Evolutionary conservation across 768 basidiomycete species (phyloP).

Genomic region (Xerocomellus dryophilus): DNA sequence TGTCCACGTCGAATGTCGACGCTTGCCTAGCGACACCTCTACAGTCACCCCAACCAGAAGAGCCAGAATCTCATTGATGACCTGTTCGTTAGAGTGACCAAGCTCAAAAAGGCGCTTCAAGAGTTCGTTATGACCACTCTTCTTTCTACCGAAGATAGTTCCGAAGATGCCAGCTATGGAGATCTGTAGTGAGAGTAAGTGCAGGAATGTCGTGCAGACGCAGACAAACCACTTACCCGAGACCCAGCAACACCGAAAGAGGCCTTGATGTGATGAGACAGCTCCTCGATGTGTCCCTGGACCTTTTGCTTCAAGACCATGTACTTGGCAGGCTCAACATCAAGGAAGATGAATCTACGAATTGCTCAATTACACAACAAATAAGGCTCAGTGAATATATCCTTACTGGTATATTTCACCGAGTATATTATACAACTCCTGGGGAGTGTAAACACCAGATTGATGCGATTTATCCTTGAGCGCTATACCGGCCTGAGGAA

Average conservation of each 20-base stretch:
- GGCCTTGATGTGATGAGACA: constrained; percentile 56
- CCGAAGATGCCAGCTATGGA: constrained; percentile 42
- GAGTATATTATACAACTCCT: constrained; percentile 60
- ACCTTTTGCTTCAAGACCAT: constrained; percentile 54
- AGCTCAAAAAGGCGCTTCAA: constrained; percentile 55
- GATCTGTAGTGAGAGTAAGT: constrained; percentile 18
- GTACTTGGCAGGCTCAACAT: constrained; percentile 57
- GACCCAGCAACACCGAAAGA: constrained; percentile 42
- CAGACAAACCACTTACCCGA: constrained; percentile 35
- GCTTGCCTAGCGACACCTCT: constrained; percentile 65
- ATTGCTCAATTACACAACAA: background rate
- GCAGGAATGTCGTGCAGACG: background rate
- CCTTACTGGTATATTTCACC: constrained; percentile 66
- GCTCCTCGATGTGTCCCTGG: constrained; percentile 48
- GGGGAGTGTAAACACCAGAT: constrained; percentile 59
- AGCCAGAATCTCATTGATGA: constrained; percentile 69
- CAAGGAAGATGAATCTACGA: constrained; percentile 70
- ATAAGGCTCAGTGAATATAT: background rate
- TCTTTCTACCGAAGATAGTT: constrained; percentile 48
- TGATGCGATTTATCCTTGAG: constrained; percentile 55
- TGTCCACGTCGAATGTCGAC: background rate
- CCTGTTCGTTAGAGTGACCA: constrained; percentile 54
- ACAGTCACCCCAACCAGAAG: constrained; percentile 64
- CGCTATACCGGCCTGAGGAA: constrained; percentile 62
- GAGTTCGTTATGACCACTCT: constrained; percentile 43